phyloP scores from a whole-genome alignment of 2,329 filamentous ascomycete species.

The Myriosclerotinia scirpicola region DNA sequence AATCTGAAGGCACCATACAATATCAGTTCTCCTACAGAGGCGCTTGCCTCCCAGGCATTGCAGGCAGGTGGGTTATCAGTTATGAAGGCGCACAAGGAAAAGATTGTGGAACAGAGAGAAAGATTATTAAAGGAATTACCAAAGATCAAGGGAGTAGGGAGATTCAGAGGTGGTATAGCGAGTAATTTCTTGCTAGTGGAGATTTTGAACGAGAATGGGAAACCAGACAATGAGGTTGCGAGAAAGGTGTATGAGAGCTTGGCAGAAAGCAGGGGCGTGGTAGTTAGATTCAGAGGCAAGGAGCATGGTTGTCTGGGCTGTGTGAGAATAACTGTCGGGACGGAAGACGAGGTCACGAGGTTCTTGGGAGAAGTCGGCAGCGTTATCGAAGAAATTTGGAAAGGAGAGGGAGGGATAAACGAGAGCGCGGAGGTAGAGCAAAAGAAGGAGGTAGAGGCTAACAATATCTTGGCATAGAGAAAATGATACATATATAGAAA shows the following conservation, averaged over 20 bases:
- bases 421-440: conserved; percentile 30
- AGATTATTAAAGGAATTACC: conserved; percentile 73
- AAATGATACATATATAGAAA: conserved; percentile 10
- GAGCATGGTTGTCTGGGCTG: conserved; percentile 89
- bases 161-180: conserved; percentile 74
- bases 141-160: conserved; percentile 72
- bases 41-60: conserved; percentile 74
- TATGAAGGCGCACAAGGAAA: conserved; percentile 70
- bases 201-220: conserved; percentile 70
- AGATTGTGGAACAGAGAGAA: conserved; percentile 74
- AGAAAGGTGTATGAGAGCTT: conserved; percentile 79
- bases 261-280: conserved; percentile 83
- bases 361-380: conserved; percentile 68
- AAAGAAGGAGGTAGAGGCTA: conserved; percentile 34
- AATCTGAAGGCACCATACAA: conserved; percentile 96
- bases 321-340: conserved; percentile 88
- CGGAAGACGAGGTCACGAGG: conserved; percentile 77
- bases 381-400: conserved; percentile 35
- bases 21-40: conserved; percentile 82
- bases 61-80: conserved; percentile 63
- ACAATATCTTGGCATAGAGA: conserved; percentile 34
- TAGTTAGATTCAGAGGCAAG: conserved; percentile 90
- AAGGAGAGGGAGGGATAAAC: conserved; percentile 16
- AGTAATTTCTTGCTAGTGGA: conserved; percentile 92
- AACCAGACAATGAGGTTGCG: conserved; percentile 77